phyloP scores from a whole-genome alignment of 305 asterid genomes.

The Ilex paraguariensis region DNA sequence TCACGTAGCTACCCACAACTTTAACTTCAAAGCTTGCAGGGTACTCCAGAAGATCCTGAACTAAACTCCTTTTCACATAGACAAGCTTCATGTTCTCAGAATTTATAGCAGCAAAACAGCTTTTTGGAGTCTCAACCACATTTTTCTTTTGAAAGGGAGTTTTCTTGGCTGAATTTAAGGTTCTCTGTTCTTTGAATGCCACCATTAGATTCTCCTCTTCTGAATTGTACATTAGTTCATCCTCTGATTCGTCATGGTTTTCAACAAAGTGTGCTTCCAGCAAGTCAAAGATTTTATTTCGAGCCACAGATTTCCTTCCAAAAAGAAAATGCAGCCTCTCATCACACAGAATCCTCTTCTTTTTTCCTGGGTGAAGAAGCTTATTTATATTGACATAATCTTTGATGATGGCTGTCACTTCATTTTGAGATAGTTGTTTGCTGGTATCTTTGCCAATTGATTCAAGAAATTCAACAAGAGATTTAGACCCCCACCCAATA shows the following conservation, averaged over 20 bases:
- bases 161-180: slow-evolving; percentile 18
- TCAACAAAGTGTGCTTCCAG: slow-evolving; percentile 82
- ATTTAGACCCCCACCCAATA: slow-evolving; percentile 82
- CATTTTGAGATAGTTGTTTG: slow-evolving; percentile 43
- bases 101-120: slow-evolving; percentile 75
- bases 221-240: slow-evolving; percentile 45
- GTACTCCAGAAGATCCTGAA: slow-evolving; percentile 60
- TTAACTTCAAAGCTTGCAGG: slow-evolving; percentile 55
- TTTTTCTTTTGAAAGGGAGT: slow-evolving; percentile 26
- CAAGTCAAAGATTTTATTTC: slow-evolving; percentile 49
- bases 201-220: slow-evolving; percentile 31
- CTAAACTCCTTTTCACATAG: slow-evolving; percentile 61
- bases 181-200: slow-evolving; percentile 20
- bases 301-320: slow-evolving; percentile 48
- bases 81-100: slow-evolving; percentile 73
- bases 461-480: slow-evolving; percentile 74
- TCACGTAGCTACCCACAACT: slow-evolving; percentile 76
- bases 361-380: slow-evolving; percentile 54
- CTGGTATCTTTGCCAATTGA: slow-evolving; percentile 62
- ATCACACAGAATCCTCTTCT: slow-evolving; percentile 74
- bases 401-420: slow-evolving; percentile 43
- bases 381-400: slow-evolving; percentile 53
- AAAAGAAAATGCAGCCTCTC: slow-evolving; percentile 57
- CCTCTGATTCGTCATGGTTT: slow-evolving; percentile 62
- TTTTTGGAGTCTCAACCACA: slow-evolving; percentile 46